Base-by-base conservation (phyloP, 768 basidiomycete species). In the Rhodocollybia butyracea region DNA sequence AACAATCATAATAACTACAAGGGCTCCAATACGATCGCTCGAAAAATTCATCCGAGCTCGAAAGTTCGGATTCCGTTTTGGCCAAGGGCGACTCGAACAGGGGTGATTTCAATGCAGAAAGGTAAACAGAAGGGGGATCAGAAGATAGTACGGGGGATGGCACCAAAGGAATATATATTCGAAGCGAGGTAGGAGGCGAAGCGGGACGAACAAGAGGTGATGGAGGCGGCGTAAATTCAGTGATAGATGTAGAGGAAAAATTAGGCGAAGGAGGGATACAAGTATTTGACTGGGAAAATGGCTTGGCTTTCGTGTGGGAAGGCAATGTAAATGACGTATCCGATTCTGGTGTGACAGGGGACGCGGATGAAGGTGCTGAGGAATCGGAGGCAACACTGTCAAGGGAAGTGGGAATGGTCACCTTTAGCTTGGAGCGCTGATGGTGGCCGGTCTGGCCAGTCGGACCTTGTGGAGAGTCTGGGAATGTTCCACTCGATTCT, bases 381-480 rank as follows among this genome's bases (percentile, higher is more conserved):
- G 24, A 34, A 26, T 17, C 3, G 46, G 41, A 43, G 41, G 41
- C n/a, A 12, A 27, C 43, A 17, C 34, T 50, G 5, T 17, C 21
- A 38, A 12, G 19, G 7, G 34, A 50, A 24, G 3, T 5, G 3
- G 48, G 48, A 12, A 54, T 54, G n/a, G 43, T 38, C n/a, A 54
- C 36, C 27, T 19, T 54, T 3, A 51, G 50, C 10, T n/a, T 30
- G 10, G 61, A 30, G 26, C 3, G 57, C 39, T 29, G 61, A 57
- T 24, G 58, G 61, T 5, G 59, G n/a, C n/a, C n/a, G n/a, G n/a
- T n/a, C n/a, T n/a, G n/a, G n/a, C n/a, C n/a, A n/a, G n/a, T n/a
- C n/a, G 48, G 38, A 60, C 31, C 10, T 46, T 46, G n/a, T 29
- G 54, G 56, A 60, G 46, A 51, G 54, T 19, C 31, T 30, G 10